Percentiles rank a stretch among this genome's conserved stretches.
Evolutionary conservation across 2,329 filamentous ascomycete genomes (phyloP).

Genomic region (Anthostomella pinea): DNA sequence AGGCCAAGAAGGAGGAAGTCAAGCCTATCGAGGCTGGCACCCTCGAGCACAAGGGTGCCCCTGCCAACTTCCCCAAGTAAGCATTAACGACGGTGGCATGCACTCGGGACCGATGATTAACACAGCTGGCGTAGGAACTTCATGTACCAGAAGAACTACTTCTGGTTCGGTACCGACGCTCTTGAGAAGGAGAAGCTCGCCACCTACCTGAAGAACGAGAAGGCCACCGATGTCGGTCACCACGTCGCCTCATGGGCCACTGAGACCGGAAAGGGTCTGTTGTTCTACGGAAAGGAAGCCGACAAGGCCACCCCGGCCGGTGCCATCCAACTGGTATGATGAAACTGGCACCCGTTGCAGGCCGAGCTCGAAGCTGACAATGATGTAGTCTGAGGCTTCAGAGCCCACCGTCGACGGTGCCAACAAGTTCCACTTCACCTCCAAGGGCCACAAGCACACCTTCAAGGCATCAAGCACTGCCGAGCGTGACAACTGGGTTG

Average conservation of each 20-base stretch:
- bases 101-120: too few species aligned
- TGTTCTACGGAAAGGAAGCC: conserved; percentile 84
- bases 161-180: conserved; percentile 76
- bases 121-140: conserved; percentile 76
- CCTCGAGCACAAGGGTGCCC: conserved; percentile 86
- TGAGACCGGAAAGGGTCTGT: conserved; percentile 90
- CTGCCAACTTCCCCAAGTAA: conserved; percentile 82
- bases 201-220: conserved; percentile 83
- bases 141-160: conserved; percentile 88
- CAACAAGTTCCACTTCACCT: conserved; percentile 81
- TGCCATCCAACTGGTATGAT: conserved; percentile 79
- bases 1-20: conserved; percentile 48
- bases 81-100: too few species aligned
- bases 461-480: conserved; percentile 76
- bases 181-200: conserved; percentile 71
- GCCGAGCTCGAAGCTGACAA: conserved; percentile 28
- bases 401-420: conserved; percentile 74
- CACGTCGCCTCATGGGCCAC: conserved; percentile 83
- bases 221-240: conserved; percentile 71
- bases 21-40: conserved; percentile 79
- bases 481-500: conserved; percentile 91
- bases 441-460: conserved; percentile 85
- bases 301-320: conserved; percentile 80
- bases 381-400: conserved; percentile 51
- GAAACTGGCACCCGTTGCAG: background rate